Evolutionary conservation across 2,329 filamentous ascomycete genomes (phyloP).

Genomic region (Esteya vermicola): DNA sequence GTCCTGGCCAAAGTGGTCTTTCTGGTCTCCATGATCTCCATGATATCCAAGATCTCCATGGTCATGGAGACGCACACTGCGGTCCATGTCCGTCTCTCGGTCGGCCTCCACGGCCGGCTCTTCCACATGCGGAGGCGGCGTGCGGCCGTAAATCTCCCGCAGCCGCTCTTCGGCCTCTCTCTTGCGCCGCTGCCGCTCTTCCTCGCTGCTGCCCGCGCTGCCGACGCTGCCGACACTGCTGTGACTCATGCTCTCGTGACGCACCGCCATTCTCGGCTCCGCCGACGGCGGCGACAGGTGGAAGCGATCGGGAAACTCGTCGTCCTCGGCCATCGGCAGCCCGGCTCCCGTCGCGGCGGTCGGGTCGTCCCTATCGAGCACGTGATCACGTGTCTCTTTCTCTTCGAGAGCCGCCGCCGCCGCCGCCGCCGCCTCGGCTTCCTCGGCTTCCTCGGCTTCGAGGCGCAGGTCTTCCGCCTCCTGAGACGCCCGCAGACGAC

Average conservation of each 20-base stretch:
- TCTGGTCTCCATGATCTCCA: no score
- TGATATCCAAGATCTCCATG: no score
- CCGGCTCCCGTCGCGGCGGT: background rate
- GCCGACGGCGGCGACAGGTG: background rate
- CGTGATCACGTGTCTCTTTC: no score
- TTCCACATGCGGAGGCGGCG: constrained; percentile 4
- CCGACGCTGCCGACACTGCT: background rate
- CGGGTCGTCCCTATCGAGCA: no score
- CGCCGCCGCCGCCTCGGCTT: constrained; percentile 17
- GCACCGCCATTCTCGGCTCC: no score
- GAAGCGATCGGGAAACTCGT: background rate
- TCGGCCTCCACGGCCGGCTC: background rate
- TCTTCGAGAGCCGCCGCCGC: constrained; percentile 9
- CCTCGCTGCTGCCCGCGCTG: no score
- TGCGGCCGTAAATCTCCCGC: constrained; percentile 39
- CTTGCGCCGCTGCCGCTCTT: background rate
- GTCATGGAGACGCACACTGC: no score
- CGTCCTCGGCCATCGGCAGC: background rate
- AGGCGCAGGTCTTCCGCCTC: constrained; percentile 17
- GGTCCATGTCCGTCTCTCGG: no score
- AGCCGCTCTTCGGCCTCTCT: constrained; percentile 11
- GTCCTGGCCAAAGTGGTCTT: no score
- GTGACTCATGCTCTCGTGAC: no score
- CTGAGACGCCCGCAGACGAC: constrained; percentile 25
- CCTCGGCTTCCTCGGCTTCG: constrained; percentile 18